These are phyloP conservation scores for Rhynchospora breviuscula DNA, from an alignment of 176 grass and related monocot genomes.

Conservation along the genomic window DNA sequence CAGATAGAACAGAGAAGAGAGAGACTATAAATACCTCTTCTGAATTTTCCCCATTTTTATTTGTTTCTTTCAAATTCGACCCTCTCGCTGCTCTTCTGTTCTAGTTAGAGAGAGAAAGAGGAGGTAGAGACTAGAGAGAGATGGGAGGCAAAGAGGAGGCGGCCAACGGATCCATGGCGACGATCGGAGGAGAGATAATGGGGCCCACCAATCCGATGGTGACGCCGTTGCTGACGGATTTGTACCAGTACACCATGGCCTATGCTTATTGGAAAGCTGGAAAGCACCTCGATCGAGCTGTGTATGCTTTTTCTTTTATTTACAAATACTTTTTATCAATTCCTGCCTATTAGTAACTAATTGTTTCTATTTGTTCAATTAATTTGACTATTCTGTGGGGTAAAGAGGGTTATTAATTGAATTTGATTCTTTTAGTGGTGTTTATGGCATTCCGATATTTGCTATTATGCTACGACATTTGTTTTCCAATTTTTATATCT, in stretches of 20 bases:
- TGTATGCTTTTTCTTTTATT: conserved; percentile 43
- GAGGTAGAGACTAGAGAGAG: not conserved
- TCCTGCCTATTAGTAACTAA: not conserved
- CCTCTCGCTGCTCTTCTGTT: not conserved
- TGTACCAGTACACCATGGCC: conserved; percentile 99
- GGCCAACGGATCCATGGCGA: conserved; percentile 45
- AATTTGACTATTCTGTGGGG: not conserved
- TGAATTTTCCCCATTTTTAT: conserved; percentile 5
- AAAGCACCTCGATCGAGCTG: conserved; percentile 83
- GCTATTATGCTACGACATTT: not conserved
- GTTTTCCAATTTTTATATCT: not conserved
- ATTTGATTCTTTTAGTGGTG: not conserved
- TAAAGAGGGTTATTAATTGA: not conserved
- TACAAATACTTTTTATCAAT: not conserved
- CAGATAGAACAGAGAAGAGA: not conserved
- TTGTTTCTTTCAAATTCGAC: not conserved
- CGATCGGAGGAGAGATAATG: conserved; percentile 32
- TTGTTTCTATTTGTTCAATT: not conserved
- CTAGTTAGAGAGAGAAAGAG: conserved; percentile 15
- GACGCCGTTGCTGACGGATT: conserved; percentile 89
- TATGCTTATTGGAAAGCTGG: conserved; percentile 97
- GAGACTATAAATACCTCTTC: not conserved
- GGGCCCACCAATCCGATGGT: conserved; percentile 94
- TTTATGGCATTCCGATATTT: not conserved
- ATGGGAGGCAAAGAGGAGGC: not conserved